These are phyloP conservation scores for Leccinum arenicola DNA, from an alignment of 768 basidiomycete species.

Conservation along the genomic window DNA sequence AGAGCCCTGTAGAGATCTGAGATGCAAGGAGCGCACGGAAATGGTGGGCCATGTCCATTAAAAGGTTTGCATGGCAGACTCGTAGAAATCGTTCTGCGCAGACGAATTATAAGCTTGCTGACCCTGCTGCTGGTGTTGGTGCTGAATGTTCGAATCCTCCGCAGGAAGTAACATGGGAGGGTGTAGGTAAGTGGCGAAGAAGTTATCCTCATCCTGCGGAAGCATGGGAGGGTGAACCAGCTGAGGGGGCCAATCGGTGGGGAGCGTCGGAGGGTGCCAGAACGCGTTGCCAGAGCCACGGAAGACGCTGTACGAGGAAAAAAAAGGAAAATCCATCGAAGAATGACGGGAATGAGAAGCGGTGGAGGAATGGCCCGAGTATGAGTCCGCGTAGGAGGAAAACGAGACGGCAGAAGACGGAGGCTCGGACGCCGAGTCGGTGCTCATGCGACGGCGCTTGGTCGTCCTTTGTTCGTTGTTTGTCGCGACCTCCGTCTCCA, in stretches of 20 bases:
- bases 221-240: conserved; percentile 30
- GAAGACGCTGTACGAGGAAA: too few relatives aligned
- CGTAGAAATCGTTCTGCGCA: conserved; percentile 29
- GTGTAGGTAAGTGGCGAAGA: conserved; percentile 53
- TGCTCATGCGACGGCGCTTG: conserved; percentile 76
- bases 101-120: conserved; percentile 17
- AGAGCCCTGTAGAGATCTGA: conserved; percentile 8
- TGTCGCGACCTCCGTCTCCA: conserved; percentile 40
- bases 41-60: conserved; percentile 12
- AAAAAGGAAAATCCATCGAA: conserved; percentile 56
- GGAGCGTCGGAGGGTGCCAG: too few relatives aligned
- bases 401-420: conserved; percentile 64
- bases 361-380: conserved; percentile 54
- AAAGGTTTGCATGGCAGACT: conserved; percentile 35
- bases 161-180: conserved; percentile 52
- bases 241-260: too few relatives aligned
- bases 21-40: conserved; percentile 1
- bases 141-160: conserved; percentile 29
- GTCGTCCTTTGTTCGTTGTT: conserved; percentile 38
- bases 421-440: conserved; percentile 47
- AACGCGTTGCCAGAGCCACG: too few relatives aligned
- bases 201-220: conserved; percentile 61
- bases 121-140: conserved; percentile 24
- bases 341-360: conserved; percentile 57
- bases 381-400: conserved; percentile 59